Conservation (phyloP, 106 monocot genomes). For the Dendrobium catenatum region DNA sequence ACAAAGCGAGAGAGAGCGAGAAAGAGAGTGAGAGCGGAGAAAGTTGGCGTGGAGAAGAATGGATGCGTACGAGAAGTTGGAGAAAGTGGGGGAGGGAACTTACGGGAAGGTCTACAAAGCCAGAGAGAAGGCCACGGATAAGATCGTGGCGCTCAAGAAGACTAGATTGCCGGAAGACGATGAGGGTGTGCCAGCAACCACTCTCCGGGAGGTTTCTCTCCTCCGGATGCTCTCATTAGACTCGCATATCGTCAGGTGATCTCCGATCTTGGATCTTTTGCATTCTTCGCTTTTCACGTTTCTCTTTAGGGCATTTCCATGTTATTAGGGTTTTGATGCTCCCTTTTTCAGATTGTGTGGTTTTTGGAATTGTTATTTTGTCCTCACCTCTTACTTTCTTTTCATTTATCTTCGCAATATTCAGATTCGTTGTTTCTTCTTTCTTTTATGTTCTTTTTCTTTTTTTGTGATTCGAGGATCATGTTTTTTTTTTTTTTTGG, state of each 20-base stretch:
- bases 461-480: not conserved
- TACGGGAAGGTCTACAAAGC: slow-evolving; percentile 96
- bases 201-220: slow-evolving; percentile 90
- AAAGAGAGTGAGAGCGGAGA: not conserved
- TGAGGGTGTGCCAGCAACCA: slow-evolving; percentile 90
- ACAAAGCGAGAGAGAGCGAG: not conserved
- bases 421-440: too few species aligned
- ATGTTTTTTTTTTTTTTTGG: not conserved
- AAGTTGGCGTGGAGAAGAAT: slow-evolving; percentile 37
- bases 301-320: not conserved
- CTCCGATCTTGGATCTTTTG: not conserved
- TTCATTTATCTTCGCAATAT: not conserved
- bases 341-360: not conserved
- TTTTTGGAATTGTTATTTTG: not conserved
- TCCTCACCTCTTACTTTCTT: not conserved
- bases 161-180: slow-evolving; percentile 84
- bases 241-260: slow-evolving; percentile 83
- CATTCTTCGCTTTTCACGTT: not conserved
- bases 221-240: slow-evolving; percentile 88
- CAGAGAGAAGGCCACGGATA: slow-evolving; percentile 62
- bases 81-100: slow-evolving; percentile 96
- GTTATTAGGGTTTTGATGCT: not conserved
- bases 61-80: slow-evolving; percentile 94
- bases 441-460: not conserved
- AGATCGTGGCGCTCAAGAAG: slow-evolving; percentile 89